A percentile compares a stretch with the other conserved stretches of the same genome.
Evolutionary conservation across 495 filamentous ascomycete genomes (phyloP).

Genomic region (Symbiotaphrina buchneri): DNA sequence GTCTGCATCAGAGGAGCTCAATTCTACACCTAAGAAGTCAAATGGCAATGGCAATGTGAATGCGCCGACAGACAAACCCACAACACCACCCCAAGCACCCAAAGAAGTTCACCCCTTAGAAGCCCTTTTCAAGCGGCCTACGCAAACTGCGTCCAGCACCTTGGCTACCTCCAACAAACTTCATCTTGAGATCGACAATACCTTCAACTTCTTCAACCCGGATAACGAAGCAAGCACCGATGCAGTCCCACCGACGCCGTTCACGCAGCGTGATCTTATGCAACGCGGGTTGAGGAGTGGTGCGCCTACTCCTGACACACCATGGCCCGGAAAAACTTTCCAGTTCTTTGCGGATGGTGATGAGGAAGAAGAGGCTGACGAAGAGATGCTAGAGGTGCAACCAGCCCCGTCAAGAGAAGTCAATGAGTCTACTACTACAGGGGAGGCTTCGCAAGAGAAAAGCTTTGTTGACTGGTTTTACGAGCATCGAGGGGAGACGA

Average conservation of each 20-base stretch:
- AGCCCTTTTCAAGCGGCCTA: slow-evolving; percentile 62
- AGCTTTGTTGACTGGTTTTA: slow-evolving; percentile 85
- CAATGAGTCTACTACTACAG: too few relatives aligned
- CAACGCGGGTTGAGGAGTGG: slow-evolving; percentile 53
- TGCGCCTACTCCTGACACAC: slow-evolving; percentile 87
- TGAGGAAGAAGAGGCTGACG: slow-evolving; percentile 8
- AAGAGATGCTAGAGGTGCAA: too few relatives aligned
- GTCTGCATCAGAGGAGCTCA: too few relatives aligned
- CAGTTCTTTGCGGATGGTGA: slow-evolving; percentile 21
- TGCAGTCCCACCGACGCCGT: slow-evolving; percentile 53
- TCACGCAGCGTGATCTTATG: slow-evolving; percentile 54
- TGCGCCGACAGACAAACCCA: too few relatives aligned
- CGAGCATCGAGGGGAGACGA: slow-evolving; percentile 73
- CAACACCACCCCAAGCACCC: slow-evolving; percentile 6
- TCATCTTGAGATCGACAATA: slow-evolving; percentile 20
- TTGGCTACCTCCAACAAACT: slow-evolving; percentile 12
- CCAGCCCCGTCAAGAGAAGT: too few relatives aligned
- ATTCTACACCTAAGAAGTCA: too few relatives aligned
- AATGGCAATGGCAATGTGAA: too few relatives aligned
- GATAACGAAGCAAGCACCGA: slow-evolving; percentile 18
- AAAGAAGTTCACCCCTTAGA: slow-evolving; percentile 65
- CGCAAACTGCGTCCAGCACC: slow-evolving; percentile 14
- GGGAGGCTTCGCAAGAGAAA: too few relatives aligned
- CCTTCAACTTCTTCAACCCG: slow-evolving; percentile 40
- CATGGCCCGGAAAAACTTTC: slow-evolving; percentile 31